Percentiles rank a stretch among this genome's conserved stretches.
These are phyloP conservation scores for Phoma herbarum DNA, from an alignment of 2,329 filamentous ascomycete genomes.

Conservation along the genomic window DNA sequence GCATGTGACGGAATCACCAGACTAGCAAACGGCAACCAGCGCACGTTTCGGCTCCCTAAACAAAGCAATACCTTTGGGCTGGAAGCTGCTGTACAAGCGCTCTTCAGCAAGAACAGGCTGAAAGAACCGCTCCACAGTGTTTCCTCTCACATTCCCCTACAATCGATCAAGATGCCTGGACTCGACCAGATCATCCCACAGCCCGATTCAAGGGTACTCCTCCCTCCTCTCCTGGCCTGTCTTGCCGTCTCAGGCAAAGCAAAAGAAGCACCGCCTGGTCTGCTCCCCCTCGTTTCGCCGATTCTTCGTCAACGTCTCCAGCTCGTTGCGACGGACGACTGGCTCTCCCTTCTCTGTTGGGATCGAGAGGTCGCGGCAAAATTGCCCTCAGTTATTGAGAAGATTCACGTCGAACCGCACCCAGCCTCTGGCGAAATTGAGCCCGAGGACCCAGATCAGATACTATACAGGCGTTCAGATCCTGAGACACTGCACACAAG, in stretches of 20 bases:
- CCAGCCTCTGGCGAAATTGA: slow-evolving; percentile 83
- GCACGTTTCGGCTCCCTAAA: not conserved
- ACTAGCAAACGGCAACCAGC: slow-evolving; percentile 15
- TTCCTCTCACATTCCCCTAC: not conserved
- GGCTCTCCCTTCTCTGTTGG: slow-evolving; percentile 78
- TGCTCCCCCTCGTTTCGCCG: slow-evolving; percentile 69
- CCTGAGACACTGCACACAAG: slow-evolving; percentile 77
- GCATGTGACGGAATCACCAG: slow-evolving; percentile 43
- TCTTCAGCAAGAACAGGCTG: not conserved
- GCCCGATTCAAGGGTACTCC: slow-evolving; percentile 64
- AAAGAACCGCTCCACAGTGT: not conserved
- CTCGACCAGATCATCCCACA: slow-evolving; percentile 59
- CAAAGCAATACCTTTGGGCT: not conserved
- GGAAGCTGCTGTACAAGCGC: not conserved
- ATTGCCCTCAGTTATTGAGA: slow-evolving; percentile 68
- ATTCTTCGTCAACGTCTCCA: slow-evolving; percentile 70
- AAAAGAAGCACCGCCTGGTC: slow-evolving; percentile 65
- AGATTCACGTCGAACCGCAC: slow-evolving; percentile 77
- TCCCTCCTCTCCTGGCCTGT: slow-evolving; percentile 70
- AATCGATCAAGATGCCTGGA: slow-evolving; percentile 55
- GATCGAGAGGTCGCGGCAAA: slow-evolving; percentile 65
- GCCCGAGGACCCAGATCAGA: slow-evolving; percentile 70
- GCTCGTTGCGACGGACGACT: slow-evolving; percentile 71
- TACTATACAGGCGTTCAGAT: slow-evolving; percentile 74
- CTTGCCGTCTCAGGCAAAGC: slow-evolving; percentile 69